phyloP scores from a whole-genome alignment of 129 eudicot genomes.

The Tanacetum coccineum region DNA sequence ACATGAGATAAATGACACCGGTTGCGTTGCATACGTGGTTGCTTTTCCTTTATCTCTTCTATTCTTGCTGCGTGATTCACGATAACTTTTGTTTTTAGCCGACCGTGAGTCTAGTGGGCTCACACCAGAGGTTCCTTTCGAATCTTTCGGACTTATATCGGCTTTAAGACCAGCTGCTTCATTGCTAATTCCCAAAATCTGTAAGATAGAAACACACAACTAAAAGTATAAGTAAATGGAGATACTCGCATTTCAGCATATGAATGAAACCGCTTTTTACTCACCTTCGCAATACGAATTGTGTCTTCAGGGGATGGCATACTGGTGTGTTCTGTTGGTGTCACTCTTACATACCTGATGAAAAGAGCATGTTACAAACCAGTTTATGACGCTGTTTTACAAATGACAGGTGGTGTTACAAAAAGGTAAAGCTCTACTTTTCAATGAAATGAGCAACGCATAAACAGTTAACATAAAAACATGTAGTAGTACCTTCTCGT shows the following conservation, averaged over 20 bases:
- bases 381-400: no score
- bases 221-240: neutral
- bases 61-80: constrained; percentile 40
- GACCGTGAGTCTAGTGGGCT: constrained; percentile 31
- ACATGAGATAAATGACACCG: constrained; percentile 74
- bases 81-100: constrained; percentile 22
- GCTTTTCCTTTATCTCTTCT: constrained; percentile 37
- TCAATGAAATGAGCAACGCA: neutral
- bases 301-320: constrained; percentile 77
- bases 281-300: constrained; percentile 73
- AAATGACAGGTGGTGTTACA: no score
- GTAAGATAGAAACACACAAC: constrained; percentile 28
- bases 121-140: constrained; percentile 32
- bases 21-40: constrained; percentile 60
- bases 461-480: neutral
- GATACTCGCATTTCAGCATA: neutral
- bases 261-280: neutral
- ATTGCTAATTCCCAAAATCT: constrained; percentile 60
- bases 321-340: constrained; percentile 51
- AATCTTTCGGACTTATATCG: constrained; percentile 31
- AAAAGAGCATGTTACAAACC: neutral
- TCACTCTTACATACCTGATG: constrained; percentile 77
- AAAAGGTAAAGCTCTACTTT: neutral
- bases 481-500: constrained; percentile 54
- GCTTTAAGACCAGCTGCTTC: constrained; percentile 56